These are phyloP conservation scores for Backusella morwellensis DNA, from an alignment of 192 early-diverging fungal species.

Conservation along the genomic window DNA sequence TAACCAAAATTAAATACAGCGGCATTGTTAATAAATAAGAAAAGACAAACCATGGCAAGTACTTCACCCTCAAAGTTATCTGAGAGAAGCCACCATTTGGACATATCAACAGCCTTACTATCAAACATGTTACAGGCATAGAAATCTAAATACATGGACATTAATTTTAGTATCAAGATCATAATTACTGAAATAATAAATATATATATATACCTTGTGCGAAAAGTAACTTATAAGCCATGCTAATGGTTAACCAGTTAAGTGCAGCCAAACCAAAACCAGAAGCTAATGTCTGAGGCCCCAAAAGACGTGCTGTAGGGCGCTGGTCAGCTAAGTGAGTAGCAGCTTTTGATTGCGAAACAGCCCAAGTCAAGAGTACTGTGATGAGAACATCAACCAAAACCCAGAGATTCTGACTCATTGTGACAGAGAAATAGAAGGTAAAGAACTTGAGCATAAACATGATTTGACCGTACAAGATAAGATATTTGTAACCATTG, in stretches of 20 bases:
- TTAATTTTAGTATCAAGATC: neutral
- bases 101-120: conserved; percentile 50
- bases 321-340: conserved; percentile 44
- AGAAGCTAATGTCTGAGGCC: conserved; percentile 62
- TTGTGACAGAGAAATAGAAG: conserved; percentile 64
- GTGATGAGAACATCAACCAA: conserved; percentile 65
- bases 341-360: conserved; percentile 60
- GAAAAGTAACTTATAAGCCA: conserved; percentile 51
- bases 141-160: conserved; percentile 28
- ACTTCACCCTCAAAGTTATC: conserved; percentile 70
- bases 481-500: conserved; percentile 65
- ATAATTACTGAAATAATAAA: neutral
- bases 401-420: conserved; percentile 66
- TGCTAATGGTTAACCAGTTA: conserved; percentile 58
- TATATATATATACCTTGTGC: conserved; percentile 30
- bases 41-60: conserved; percentile 51
- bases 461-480: conserved; percentile 65
- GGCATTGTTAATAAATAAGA: conserved; percentile 68
- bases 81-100: conserved; percentile 72
- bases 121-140: conserved; percentile 73
- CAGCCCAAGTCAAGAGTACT: conserved; percentile 56
- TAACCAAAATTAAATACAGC: conserved; percentile 67
- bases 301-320: conserved; percentile 74
- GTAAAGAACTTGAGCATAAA: conserved; percentile 56
- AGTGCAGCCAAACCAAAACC: conserved; percentile 62